A percentile compares a stretch with the other conserved stretches of the same genome.
Conservation (phyloP, 192 early-diverging fungal genomes). For the Umbelopsis sp. region DNA sequence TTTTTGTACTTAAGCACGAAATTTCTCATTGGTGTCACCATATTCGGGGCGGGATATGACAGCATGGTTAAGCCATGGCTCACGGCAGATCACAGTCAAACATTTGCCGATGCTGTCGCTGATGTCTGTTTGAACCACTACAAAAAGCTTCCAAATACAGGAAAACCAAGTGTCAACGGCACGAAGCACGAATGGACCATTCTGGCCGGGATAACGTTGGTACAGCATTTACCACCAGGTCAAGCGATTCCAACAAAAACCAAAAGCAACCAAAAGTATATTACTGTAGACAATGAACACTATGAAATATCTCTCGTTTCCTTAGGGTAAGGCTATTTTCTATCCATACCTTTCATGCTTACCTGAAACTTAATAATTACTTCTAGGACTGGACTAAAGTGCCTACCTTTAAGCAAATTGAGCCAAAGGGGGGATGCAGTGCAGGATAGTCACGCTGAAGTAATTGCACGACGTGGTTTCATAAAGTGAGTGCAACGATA, state of each 20-base stretch:
- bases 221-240: constrained; percentile 14
- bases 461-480: constrained; percentile 81
- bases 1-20: too few relatives aligned
- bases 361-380: background rate
- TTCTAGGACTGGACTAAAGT: constrained; percentile 84
- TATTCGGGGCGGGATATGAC: background rate
- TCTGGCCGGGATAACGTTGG: constrained; percentile 71
- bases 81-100: background rate
- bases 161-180: constrained; percentile 63
- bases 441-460: constrained; percentile 88
- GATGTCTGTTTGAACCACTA: constrained; percentile 55
- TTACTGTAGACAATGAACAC: constrained; percentile 14
- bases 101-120: constrained; percentile 49
- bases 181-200: constrained; percentile 83
- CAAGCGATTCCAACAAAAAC: background rate
- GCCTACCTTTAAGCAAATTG: constrained; percentile 63
- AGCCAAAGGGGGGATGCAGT: constrained; percentile 62
- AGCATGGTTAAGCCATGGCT: constrained; percentile 1
- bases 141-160: constrained; percentile 65
- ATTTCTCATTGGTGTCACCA: too few relatives aligned
- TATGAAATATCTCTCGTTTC: constrained; percentile 45
- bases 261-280: background rate
- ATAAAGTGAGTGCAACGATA: constrained; percentile 50
- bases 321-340: constrained; percentile 41
- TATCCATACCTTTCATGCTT: too few relatives aligned